A percentile compares a stretch with the other conserved stretches of the same genome.
phyloP scores from a whole-genome alignment of 768 basidiomycete genomes.

The Imleria badia region DNA sequence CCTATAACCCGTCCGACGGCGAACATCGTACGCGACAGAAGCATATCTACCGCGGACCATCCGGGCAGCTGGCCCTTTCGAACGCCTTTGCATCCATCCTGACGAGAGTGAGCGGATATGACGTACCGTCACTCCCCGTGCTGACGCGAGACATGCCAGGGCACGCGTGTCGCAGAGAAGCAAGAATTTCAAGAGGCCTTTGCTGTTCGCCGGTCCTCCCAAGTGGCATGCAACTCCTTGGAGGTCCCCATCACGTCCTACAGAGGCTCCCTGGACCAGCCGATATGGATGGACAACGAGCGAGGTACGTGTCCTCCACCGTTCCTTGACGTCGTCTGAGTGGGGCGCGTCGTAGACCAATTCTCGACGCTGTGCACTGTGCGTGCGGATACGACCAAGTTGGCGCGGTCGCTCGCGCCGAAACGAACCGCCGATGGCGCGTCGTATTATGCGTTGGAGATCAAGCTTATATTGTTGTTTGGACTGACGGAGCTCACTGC shows the following conservation, averaged over 20 bases:
- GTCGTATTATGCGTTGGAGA: conserved; percentile 27
- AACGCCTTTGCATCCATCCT: conserved; percentile 45
- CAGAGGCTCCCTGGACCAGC: conserved; percentile 25
- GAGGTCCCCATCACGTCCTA: conserved; percentile 32
- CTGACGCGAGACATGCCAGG: conserved; percentile 29
- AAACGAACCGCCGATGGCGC: conserved; percentile 23
- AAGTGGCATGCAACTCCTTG: conserved; percentile 21
- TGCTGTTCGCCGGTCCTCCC: conserved; percentile 28
- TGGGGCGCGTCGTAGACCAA: conserved; percentile 20
- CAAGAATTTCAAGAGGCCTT: conserved; percentile 44
- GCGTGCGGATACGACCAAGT: conserved; percentile 32
- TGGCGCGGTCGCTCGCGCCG: conserved; percentile 26
- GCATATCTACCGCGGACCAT: conserved; percentile 34
- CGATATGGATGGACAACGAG: conserved; percentile 36
- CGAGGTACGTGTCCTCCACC: conserved; percentile 19
- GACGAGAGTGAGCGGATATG: conserved; percentile 33
- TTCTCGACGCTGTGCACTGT: conserved; percentile 38
- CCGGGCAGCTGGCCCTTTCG: conserved; percentile 40
- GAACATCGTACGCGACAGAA: conserved; percentile 42
- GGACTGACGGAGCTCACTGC: conserved; percentile 55
- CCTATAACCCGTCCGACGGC: conserved; percentile 33
- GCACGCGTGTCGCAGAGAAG: conserved; percentile 43
- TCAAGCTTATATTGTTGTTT: conserved; percentile 45
- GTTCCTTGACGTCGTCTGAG: background rate
- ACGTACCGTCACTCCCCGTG: background rate